Conservation (phyloP, 139 green algal genomes). For the Eudorina sp. region DNA sequence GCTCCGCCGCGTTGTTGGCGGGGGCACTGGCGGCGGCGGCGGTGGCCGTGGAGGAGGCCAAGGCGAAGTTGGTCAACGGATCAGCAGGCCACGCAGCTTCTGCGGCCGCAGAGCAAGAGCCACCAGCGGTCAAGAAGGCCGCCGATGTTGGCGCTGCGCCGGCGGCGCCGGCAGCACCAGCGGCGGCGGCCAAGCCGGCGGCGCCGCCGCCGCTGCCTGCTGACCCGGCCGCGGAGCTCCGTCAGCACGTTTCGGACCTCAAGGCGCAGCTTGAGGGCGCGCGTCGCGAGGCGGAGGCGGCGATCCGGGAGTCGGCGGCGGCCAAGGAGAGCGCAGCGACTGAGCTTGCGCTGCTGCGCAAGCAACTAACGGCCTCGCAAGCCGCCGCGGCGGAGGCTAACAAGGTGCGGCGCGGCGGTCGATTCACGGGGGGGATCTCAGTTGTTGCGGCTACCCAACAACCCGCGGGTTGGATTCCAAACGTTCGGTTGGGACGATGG, state of each 20-base stretch:
- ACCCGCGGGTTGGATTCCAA: too few relatives aligned
- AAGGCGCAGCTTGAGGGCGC: slow-evolving; percentile 56
- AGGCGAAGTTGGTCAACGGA: neutral
- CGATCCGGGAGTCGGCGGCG: slow-evolving; percentile 58
- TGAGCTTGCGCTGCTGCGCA: slow-evolving; percentile 84
- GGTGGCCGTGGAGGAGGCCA: neutral
- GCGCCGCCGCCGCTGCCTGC: neutral
- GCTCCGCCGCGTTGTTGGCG: slow-evolving; percentile 5
- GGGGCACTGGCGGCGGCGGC: neutral
- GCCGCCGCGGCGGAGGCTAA: slow-evolving; percentile 59
- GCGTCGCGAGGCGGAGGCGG: slow-evolving; percentile 51
- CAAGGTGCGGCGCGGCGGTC: slow-evolving; percentile 51
- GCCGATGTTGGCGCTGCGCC: neutral
- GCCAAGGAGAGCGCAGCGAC: slow-evolving; percentile 73
- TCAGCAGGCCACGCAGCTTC: neutral
- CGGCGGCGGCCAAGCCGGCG: neutral
- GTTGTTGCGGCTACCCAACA: too few relatives aligned
- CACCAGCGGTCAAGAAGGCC: neutral
- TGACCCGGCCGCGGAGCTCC: neutral
- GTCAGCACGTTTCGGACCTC: slow-evolving; percentile 33
- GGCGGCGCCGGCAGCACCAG: slow-evolving; percentile 17
- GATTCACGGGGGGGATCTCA: too few relatives aligned
- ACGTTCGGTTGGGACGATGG: too few relatives aligned
- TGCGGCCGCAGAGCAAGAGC: neutral
- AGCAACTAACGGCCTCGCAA: slow-evolving; percentile 77